phyloP scores from a whole-genome alignment of 768 basidiomycete species.

The Dictyophora rubrovolvata region DNA sequence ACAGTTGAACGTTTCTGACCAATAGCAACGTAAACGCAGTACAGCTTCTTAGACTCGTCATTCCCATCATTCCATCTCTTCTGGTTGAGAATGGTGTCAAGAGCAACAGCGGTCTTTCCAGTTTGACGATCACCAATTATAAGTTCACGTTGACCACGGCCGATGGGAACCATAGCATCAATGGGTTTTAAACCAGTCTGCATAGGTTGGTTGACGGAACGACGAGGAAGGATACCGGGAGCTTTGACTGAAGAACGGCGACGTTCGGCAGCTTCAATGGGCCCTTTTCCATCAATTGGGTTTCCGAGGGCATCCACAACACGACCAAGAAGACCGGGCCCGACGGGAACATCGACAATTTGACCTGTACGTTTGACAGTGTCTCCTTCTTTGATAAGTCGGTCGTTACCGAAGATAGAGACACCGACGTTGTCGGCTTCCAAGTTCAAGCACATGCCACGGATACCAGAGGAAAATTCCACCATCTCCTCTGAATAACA shows the following conservation, averaged over 20 bases:
- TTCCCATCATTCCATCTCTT: conserved; percentile 98
- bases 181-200: conserved; percentile 99
- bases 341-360: conserved; percentile 99
- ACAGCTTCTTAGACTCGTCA: conserved; percentile 96
- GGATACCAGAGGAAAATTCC: conserved; percentile 99
- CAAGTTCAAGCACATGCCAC: conserved; percentile 99
- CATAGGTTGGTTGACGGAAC: conserved; percentile 99
- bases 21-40: conserved; percentile 99
- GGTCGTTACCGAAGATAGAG: conserved; percentile 97
- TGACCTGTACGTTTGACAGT: conserved; percentile 99
- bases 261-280: conserved; percentile 87
- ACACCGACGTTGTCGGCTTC: conserved; percentile 99
- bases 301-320: conserved; percentile 99
- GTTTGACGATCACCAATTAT: conserved; percentile 99
- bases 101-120: conserved; percentile 97
- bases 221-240: conserved; percentile 97
- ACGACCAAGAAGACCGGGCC: conserved; percentile 93
- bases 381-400: conserved; percentile 99
- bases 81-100: conserved; percentile 99
- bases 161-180: conserved; percentile 99
- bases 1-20: conserved; percentile 99
- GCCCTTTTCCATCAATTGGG: conserved; percentile 99
- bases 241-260: conserved; percentile 98
- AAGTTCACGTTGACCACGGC: conserved; percentile 99
- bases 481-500: conserved; percentile 91